Conservation (phyloP, 2,329 filamentous ascomycete genomes). For the Aspergillus novofumigatus region DNA sequence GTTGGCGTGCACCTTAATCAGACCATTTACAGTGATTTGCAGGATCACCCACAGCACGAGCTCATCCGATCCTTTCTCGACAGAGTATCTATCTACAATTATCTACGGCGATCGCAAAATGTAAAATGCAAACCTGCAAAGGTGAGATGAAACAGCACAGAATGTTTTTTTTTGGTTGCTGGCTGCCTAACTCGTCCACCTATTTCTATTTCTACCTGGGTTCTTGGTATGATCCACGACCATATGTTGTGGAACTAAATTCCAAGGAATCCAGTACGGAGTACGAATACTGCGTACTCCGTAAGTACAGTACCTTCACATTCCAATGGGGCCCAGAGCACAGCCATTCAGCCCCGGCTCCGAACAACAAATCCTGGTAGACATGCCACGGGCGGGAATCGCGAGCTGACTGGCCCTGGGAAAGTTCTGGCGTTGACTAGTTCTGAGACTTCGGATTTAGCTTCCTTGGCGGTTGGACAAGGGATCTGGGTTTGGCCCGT, state of each 20-base stretch:
- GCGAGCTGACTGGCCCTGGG: not conserved
- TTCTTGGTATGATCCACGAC: too few species aligned
- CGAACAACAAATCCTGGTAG: not conserved
- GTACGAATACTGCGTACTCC: too few species aligned
- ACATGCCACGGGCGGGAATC: not conserved
- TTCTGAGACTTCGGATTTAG: not conserved
- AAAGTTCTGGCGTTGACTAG: not conserved
- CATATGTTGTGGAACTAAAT: too few species aligned
- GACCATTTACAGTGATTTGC: not conserved
- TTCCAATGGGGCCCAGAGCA: not conserved
- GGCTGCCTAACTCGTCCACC: too few species aligned
- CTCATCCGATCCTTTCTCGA: not conserved
- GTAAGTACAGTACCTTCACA: too few species aligned
- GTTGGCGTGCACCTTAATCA: not conserved
- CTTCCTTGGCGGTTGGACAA: not conserved
- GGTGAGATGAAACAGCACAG: not conserved
- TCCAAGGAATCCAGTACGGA: too few species aligned
- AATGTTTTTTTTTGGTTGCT: too few species aligned
- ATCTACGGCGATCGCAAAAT: not conserved
- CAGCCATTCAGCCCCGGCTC: not conserved
- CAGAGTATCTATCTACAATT: not conserved
- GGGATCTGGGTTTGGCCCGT: not conserved
- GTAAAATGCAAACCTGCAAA: not conserved
- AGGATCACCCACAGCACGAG: not conserved
- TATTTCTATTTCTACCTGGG: too few species aligned